Percentiles rank a stretch among this genome's conserved stretches.
Evolutionary conservation across 805 yeast species (phyloP).

Genomic region (Candida verbasci): DNA sequence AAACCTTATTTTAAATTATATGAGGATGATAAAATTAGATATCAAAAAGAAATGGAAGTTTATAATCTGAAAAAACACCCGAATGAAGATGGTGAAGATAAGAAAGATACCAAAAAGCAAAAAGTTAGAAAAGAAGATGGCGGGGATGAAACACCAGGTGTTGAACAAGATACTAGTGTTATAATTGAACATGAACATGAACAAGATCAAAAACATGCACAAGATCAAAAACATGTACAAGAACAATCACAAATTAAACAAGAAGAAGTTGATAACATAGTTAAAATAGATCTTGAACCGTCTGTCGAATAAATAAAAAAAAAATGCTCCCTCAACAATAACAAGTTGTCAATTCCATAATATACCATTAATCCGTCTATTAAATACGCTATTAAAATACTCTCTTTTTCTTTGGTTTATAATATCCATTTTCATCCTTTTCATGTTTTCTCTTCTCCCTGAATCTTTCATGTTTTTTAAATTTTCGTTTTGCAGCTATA

Average conservation of each 20-base stretch:
- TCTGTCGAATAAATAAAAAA: no score
- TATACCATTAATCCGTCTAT: neutral
- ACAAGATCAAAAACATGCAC: neutral
- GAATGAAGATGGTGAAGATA: conserved; percentile 6
- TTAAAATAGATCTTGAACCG: no score
- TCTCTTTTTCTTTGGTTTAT: conserved; percentile 57
- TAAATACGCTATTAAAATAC: neutral
- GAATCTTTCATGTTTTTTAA: conserved; percentile 68
- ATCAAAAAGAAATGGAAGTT: conserved; percentile 64
- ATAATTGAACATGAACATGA: neutral
- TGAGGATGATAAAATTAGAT: conserved; percentile 74
- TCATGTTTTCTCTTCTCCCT: conserved; percentile 74
- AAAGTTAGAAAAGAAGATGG: conserved; percentile 2
- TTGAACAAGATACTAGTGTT: neutral
- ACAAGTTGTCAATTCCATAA: no score
- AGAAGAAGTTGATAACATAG: no score
- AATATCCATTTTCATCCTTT: conserved; percentile 74
- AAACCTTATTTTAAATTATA: conserved; percentile 71
- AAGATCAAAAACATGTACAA: neutral
- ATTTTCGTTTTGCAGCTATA: conserved; percentile 69
- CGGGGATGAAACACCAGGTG: neutral
- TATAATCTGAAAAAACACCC: conserved; percentile 33
- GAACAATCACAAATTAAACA: no score
- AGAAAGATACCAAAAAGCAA: conserved; percentile 6
- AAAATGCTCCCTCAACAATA: no score